Conservation (phyloP, 176 grass and related monocot genomes). For the Aegilops bicornis region DNA sequence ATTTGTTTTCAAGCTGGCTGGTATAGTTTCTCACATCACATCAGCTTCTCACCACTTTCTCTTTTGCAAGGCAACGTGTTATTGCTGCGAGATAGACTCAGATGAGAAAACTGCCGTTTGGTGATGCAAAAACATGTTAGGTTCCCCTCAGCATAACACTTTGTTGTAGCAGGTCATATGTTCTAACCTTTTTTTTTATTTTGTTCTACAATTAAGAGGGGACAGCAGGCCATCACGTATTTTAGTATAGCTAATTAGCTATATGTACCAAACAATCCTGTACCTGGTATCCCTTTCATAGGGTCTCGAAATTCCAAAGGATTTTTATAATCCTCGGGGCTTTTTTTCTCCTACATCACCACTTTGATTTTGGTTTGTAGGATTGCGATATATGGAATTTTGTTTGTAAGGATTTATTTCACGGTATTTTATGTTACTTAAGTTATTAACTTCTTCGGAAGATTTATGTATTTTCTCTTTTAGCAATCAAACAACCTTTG, state of each 20-base stretch:
- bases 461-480: background rate
- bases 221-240: background rate
- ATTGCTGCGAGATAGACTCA: background rate
- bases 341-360: no score
- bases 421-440: no score
- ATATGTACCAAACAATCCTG: background rate
- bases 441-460: no score
- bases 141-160: background rate
- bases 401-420: no score
- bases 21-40: background rate
- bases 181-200: background rate
- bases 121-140: background rate
- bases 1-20: background rate
- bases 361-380: no score
- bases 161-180: background rate
- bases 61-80: background rate
- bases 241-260: background rate
- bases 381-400: no score
- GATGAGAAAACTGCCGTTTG: background rate
- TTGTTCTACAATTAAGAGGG: background rate
- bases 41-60: background rate
- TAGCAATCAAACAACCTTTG: no score
- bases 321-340: no score
- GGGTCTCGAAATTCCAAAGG: background rate
- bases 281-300: no score